phyloP scores from a whole-genome alignment of 176 grass and related monocot species.

The Oryza meridionalis region DNA sequence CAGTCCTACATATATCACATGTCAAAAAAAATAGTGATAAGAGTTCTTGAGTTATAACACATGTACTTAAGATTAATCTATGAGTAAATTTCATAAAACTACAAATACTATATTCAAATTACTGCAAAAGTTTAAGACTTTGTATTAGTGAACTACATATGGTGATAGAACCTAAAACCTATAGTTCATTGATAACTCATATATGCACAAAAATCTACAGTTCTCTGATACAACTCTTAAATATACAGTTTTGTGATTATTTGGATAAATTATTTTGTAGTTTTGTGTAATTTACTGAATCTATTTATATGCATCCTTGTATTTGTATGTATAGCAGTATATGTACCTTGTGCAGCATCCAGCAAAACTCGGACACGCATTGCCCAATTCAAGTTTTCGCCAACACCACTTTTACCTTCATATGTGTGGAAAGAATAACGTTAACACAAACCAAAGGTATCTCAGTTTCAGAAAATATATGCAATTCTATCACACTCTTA shows the following conservation, averaged over 20 bases:
- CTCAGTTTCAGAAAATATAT: background rate
- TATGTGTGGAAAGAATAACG: background rate
- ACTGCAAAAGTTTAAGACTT: no score
- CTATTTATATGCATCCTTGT: background rate
- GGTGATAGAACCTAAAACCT: no score
- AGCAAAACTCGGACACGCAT: conserved; percentile 26
- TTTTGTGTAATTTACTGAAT: no score
- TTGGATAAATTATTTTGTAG: no score
- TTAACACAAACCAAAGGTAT: background rate
- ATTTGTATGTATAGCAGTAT: background rate
- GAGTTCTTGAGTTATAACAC: background rate
- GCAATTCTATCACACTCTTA: background rate
- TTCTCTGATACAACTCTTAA: no score
- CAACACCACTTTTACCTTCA: conserved; percentile 21
- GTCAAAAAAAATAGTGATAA: background rate
- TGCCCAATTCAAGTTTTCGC: conserved; percentile 20
- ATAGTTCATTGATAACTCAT: no score
- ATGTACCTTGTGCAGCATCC: conserved; percentile 43
- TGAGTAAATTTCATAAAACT: no score
- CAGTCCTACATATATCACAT: conserved; percentile 34
- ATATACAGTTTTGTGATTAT: no score
- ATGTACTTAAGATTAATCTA: background rate
- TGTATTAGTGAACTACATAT: no score
- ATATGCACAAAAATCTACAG: no score
- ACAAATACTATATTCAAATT: no score